Conservation (phyloP, 805 yeast genomes). For the Ogataea trehalophila region DNA sequence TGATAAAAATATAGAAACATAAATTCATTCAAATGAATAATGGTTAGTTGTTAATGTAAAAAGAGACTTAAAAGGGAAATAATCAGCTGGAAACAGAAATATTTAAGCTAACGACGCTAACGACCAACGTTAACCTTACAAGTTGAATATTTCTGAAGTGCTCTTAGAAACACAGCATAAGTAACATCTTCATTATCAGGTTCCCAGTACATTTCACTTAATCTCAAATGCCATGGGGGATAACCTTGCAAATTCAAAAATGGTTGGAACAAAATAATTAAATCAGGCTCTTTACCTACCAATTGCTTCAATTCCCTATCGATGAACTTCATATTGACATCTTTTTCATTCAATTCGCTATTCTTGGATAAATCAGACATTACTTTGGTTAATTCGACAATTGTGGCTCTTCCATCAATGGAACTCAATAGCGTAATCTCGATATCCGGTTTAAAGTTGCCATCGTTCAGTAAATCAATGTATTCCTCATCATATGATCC, state of each 20-base stretch:
- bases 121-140: slow-evolving; percentile 90
- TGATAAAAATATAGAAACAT: too few relatives aligned
- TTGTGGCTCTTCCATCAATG: slow-evolving; percentile 84
- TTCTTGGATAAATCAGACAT: slow-evolving; percentile 69
- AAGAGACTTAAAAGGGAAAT: too few relatives aligned
- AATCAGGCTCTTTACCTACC: slow-evolving; percentile 91
- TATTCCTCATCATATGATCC: slow-evolving; percentile 34
- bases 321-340: slow-evolving; percentile 69
- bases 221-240: slow-evolving; percentile 96
- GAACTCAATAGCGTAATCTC: slow-evolving; percentile 63
- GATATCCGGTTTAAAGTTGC: slow-evolving; percentile 25
- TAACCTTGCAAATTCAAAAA: slow-evolving; percentile 83
- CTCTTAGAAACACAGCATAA: slow-evolving; percentile 79
- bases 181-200: slow-evolving; percentile 76
- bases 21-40: too few relatives aligned
- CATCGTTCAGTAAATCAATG: slow-evolving; percentile 21
- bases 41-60: too few relatives aligned
- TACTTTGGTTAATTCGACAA: slow-evolving; percentile 82
- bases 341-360: slow-evolving; percentile 55
- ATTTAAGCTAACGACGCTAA: slow-evolving; percentile 29
- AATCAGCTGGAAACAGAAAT: neutral
- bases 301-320: slow-evolving; percentile 69
- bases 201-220: slow-evolving; percentile 88
- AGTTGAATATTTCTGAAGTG: slow-evolving; percentile 66
- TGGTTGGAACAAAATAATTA: slow-evolving; percentile 82